Percentiles rank a stretch among this genome's conserved stretches.
Evolutionary conservation across 495 filamentous ascomycete genomes (phyloP).

Genomic region (Collariella sp.): DNA sequence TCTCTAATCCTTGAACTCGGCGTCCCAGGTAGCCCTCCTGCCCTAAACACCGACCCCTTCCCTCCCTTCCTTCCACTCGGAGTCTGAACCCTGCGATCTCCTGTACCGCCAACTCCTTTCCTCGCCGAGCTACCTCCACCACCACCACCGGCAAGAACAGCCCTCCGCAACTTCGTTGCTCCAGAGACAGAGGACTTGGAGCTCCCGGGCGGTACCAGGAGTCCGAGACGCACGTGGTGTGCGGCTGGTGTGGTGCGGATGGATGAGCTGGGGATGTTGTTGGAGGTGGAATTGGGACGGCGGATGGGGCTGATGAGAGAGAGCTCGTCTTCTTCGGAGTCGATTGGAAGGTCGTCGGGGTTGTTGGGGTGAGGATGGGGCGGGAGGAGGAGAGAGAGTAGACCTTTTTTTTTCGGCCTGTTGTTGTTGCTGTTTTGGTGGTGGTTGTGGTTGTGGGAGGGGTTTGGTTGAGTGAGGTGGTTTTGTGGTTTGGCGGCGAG

Average conservation of each 20-base stretch:
- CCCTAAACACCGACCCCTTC: neutral
- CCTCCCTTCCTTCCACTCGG: slow-evolving; percentile 1
- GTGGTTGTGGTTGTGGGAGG: neutral
- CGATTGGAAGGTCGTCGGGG: slow-evolving; percentile 12
- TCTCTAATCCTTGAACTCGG: neutral
- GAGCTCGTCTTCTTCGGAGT: slow-evolving; percentile 29
- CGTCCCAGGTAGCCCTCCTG: neutral
- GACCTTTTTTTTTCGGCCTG: neutral
- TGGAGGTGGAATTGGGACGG: neutral
- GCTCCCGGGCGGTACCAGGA: neutral
- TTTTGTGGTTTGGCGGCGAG: neutral
- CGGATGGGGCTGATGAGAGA: slow-evolving; percentile 22
- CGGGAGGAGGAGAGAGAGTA: slow-evolving; percentile 22
- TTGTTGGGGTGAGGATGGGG: slow-evolving; percentile 12
- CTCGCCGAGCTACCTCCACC: neutral
- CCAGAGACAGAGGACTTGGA: neutral
- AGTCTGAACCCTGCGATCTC: neutral
- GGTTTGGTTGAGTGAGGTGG: neutral
- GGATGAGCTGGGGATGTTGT: neutral
- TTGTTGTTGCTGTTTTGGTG: neutral
- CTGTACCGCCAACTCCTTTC: neutral
- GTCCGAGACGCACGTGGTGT: slow-evolving; percentile 1
- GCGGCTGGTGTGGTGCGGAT: slow-evolving; percentile 3
- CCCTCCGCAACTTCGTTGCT: neutral
- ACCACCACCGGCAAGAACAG: neutral